phyloP scores from a whole-genome alignment of 2,329 filamentous ascomycete species.

The Teratosphaeria nubilosa region DNA sequence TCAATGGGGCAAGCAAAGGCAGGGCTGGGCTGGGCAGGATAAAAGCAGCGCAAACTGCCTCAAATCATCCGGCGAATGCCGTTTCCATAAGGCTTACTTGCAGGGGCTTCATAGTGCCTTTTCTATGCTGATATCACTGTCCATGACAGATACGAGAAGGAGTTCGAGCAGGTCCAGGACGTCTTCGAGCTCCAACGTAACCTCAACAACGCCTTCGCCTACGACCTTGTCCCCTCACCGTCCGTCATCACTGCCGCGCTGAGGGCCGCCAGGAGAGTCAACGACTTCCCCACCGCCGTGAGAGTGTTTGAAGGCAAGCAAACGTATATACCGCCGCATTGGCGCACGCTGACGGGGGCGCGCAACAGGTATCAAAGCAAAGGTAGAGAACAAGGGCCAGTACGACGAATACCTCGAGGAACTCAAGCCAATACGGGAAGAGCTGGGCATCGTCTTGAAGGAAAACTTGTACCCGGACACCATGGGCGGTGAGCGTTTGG shows the following conservation, averaged over 20 bases:
- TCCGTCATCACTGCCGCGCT: constrained; percentile 85
- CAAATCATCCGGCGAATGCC: constrained; percentile 3
- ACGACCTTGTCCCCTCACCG: constrained; percentile 95
- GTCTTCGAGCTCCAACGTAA: constrained; percentile 98
- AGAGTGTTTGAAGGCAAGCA: constrained; percentile 94
- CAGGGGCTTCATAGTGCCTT: not conserved
- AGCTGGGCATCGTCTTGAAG: constrained; percentile 83
- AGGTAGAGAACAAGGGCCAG: constrained; percentile 97
- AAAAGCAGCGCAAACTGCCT: constrained; percentile 20
- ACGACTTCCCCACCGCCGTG: constrained; percentile 96
- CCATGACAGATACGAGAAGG: constrained; percentile 82
- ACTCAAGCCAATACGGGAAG: constrained; percentile 84
- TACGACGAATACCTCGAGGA: constrained; percentile 94
- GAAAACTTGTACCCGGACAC: constrained; percentile 75
- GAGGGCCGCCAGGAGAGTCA: constrained; percentile 87
- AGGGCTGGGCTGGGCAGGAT: constrained; percentile 1
- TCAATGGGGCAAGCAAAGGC: not conserved
- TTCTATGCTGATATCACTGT: not conserved
- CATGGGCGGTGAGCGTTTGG: constrained; percentile 2
- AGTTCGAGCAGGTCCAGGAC: constrained; percentile 94
- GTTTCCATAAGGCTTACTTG: not conserved
- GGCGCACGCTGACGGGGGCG: not conserved
- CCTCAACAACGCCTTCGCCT: constrained; percentile 99
- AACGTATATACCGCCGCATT: not conserved
- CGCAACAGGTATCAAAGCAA: constrained; percentile 80